A percentile compares a stretch with the other conserved stretches of the same genome.
phyloP scores from a whole-genome alignment of 345 rosid species.

The Lumnitzera littorea region DNA sequence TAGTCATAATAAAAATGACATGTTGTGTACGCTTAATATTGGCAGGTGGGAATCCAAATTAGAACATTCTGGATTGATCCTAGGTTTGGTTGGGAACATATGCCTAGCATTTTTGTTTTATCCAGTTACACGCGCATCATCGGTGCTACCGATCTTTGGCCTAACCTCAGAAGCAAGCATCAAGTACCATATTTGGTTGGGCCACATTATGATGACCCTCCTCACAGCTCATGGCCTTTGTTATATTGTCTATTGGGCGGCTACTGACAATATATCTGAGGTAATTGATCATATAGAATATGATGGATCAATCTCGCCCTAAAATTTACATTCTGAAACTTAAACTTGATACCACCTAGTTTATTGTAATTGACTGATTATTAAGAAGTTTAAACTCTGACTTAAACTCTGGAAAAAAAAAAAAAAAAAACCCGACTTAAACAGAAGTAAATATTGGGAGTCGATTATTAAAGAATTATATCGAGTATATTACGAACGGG shows the following conservation, averaged over 20 bases:
- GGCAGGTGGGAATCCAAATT: conserved; percentile 32
- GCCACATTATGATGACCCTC: conserved; percentile 26
- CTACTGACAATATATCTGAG: conserved; percentile 22
- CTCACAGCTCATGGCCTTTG: conserved; percentile 37
- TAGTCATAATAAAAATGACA: too few relatives aligned
- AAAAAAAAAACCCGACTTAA: too few relatives aligned
- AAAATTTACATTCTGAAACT: too few relatives aligned
- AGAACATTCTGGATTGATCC: conserved; percentile 9
- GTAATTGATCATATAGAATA: conserved; percentile 8
- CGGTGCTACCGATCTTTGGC: conserved; percentile 32
- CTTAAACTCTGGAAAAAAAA: too few relatives aligned
- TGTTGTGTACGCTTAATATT: too few relatives aligned
- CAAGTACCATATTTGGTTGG: conserved; percentile 48
- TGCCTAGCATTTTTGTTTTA: conserved; percentile 33
- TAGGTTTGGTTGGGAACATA: conserved; percentile 32
- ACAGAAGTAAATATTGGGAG: too few relatives aligned
- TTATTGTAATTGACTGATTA: too few relatives aligned
- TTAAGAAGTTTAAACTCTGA: too few relatives aligned
- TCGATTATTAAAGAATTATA: too few relatives aligned
- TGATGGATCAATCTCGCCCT: too few relatives aligned
- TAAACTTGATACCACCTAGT: too few relatives aligned
- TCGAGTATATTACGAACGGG: too few relatives aligned
- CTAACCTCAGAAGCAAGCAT: conserved; percentile 35
- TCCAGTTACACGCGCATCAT: conserved; percentile 42
- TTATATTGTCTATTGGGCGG: conserved; percentile 25